These are phyloP conservation scores for Penicillium herquei DNA, from an alignment of 495 filamentous ascomycete species.

Conservation along the genomic window DNA sequence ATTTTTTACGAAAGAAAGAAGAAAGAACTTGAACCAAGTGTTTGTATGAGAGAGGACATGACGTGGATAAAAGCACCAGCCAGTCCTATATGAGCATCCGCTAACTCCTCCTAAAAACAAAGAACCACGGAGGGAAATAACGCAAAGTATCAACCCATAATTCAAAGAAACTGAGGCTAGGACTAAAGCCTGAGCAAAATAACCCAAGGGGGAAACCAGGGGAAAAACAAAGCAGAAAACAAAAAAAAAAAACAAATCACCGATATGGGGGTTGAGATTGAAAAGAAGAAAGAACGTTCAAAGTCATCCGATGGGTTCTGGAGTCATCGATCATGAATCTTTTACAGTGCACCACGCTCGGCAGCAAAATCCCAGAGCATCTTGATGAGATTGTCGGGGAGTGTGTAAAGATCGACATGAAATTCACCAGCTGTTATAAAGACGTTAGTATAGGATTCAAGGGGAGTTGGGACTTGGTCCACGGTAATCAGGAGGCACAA, in stretches of 20 bases:
- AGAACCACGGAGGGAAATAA: background rate
- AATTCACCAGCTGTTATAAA: slow-evolving; percentile 82
- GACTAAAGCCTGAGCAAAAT: background rate
- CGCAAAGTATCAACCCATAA: background rate
- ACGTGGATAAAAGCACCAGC: slow-evolving; percentile 12
- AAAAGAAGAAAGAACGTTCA: background rate
- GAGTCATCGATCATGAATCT: background rate
- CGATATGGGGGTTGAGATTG: background rate
- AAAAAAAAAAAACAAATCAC: background rate
- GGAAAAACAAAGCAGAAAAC: no score
- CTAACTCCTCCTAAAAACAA: slow-evolving; percentile 19
- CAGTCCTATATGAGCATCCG: slow-evolving; percentile 17
- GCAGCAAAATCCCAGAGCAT: slow-evolving; percentile 89
- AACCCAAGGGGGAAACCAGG: background rate
- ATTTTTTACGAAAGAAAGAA: slow-evolving; percentile 6
- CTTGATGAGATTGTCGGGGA: slow-evolving; percentile 75
- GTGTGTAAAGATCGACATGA: slow-evolving; percentile 94
- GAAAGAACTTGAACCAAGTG: background rate
- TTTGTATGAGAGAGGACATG: background rate
- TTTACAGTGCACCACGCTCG: slow-evolving; percentile 42
- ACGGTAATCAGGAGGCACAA: slow-evolving; percentile 31
- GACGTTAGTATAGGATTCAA: background rate
- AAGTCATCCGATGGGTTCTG: background rate
- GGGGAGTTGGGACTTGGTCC: background rate
- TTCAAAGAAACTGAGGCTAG: background rate